Conservation (phyloP, 2,329 filamentous ascomycete genomes). For the Fusarium sp. region DNA sequence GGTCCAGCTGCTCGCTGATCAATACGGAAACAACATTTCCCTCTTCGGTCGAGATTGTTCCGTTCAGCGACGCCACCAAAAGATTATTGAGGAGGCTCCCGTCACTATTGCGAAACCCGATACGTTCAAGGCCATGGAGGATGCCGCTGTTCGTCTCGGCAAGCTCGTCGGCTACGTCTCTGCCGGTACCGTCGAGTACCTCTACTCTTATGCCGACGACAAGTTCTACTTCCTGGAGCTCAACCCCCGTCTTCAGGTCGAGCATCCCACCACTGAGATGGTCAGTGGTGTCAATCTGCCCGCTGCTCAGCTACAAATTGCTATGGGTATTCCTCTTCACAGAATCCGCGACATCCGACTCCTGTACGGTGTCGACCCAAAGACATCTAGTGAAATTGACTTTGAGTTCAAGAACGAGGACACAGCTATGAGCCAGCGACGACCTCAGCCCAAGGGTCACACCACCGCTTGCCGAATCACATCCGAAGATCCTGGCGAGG, state of each 20-base stretch:
- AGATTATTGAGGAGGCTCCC: constrained; percentile 99
- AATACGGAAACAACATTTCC: constrained; percentile 99
- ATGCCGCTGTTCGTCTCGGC: constrained; percentile 92
- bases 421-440: constrained; percentile 84
- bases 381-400: constrained; percentile 86
- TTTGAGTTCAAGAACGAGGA: constrained; percentile 93
- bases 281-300: constrained; percentile 97
- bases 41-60: constrained; percentile 99
- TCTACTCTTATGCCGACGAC: constrained; percentile 97
- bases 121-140: constrained; percentile 97
- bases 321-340: constrained; percentile 97
- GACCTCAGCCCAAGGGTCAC: constrained; percentile 93
- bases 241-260: constrained; percentile 98
- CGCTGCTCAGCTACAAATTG: constrained; percentile 96
- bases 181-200: constrained; percentile 97
- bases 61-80: constrained; percentile 97
- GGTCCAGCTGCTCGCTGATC: constrained; percentile 95
- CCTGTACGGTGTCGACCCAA: constrained; percentile 93
- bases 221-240: constrained; percentile 99
- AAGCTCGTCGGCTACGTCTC: constrained; percentile 97
- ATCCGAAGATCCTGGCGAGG: constrained; percentile 97
- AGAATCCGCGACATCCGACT: constrained; percentile 95
- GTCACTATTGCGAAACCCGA: constrained; percentile 91
- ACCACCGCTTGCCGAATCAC: constrained; percentile 99
- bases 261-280: constrained; percentile 99